A percentile compares a stretch with the other conserved stretches of the same genome.
Evolutionary conservation across 2,329 filamentous ascomycete species (phyloP).

Genomic region (Xylaria sp.): DNA sequence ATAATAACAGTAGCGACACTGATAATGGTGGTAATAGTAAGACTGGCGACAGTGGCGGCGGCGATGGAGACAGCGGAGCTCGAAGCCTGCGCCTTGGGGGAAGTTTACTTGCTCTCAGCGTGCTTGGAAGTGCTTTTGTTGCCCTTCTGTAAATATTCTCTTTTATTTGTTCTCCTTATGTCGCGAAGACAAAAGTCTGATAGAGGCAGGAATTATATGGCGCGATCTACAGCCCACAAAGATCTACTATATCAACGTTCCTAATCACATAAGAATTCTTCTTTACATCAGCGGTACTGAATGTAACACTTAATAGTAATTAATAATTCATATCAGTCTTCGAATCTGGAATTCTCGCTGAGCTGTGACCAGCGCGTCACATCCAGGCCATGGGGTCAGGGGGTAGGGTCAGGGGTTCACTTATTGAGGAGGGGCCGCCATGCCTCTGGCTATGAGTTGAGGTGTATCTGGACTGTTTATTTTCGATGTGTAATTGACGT

Average conservation of each 20-base stretch:
- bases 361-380: neutral
- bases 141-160: neutral
- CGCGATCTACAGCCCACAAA: neutral
- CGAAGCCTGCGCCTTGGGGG: slow-evolving; percentile 7
- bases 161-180: neutral
- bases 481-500: no score
- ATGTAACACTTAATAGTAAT: neutral
- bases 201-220: neutral
- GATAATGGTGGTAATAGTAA: no score
- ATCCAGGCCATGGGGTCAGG: no score
- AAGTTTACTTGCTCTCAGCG: neutral
- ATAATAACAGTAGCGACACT: neutral
- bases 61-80: slow-evolving; percentile 12
- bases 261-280: neutral
- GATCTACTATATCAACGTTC: neutral
- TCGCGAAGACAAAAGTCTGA: neutral
- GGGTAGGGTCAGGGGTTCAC: no score
- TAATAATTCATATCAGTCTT: neutral
- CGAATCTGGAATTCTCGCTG: neutral
- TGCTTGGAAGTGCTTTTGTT: neutral
- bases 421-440: no score
- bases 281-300: neutral
- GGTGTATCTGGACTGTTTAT: no score
- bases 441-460: no score
- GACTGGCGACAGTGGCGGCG: neutral